phyloP scores from a whole-genome alignment of 805 yeast species.

The Jamesozyma rosinii region DNA sequence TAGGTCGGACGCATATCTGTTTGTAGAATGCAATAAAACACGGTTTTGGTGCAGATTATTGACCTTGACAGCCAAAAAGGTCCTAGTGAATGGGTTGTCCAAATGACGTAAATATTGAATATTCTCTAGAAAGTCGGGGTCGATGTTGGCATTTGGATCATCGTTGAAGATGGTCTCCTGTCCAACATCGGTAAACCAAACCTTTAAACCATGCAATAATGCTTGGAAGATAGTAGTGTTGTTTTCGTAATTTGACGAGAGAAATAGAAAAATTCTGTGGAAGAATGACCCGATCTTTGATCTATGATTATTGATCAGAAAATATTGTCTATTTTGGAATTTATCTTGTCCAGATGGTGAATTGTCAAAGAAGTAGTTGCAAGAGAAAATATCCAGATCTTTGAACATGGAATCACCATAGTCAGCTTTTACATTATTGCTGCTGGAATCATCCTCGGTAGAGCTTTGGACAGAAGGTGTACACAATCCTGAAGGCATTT shows the following conservation, averaged over 20 bases:
- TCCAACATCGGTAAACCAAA: constrained; percentile 78
- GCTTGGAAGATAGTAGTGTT: constrained; percentile 56
- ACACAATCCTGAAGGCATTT: constrained; percentile 30
- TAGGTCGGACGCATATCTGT: constrained; percentile 55
- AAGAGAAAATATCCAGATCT: constrained; percentile 52
- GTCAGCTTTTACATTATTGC: constrained; percentile 55
- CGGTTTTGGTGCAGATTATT: constrained; percentile 70
- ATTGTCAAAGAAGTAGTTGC: constrained; percentile 56
- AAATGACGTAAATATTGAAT: constrained; percentile 55
- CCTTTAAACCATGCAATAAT: constrained; percentile 53
- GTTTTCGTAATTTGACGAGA: constrained; percentile 46
- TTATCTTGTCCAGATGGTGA: constrained; percentile 39
- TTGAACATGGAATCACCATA: constrained; percentile 30
- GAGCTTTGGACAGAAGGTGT: constrained; percentile 31
- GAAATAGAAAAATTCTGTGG: constrained; percentile 45
- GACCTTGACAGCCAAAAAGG: constrained; percentile 63
- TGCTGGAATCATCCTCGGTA: constrained; percentile 46
- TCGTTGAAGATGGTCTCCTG: constrained; percentile 53
- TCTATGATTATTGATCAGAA: constrained; percentile 51
- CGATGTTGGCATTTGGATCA: constrained; percentile 45
- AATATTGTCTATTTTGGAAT: constrained; percentile 35
- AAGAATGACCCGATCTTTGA: constrained; percentile 51
- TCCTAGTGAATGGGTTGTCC: constrained; percentile 66
- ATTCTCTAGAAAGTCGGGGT: constrained; percentile 46
- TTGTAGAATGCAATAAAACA: constrained; percentile 59